A percentile compares a stretch with the other conserved stretches of the same genome.
These are phyloP conservation scores for Escallonia herrerae DNA, from an alignment of 129 eudicot species.

Conservation along the genomic window DNA sequence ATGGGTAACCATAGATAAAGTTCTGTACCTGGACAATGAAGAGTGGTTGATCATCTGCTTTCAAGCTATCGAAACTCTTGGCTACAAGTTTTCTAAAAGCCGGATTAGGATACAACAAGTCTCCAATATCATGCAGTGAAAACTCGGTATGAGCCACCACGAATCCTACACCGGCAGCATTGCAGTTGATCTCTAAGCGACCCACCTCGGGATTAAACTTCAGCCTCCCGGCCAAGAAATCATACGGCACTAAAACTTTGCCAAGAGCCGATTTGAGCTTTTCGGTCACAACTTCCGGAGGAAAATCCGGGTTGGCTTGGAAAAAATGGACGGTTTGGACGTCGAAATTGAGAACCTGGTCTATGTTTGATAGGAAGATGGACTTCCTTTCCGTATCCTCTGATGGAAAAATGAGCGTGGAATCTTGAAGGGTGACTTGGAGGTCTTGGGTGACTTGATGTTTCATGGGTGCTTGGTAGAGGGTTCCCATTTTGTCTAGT, in stretches of 20 bases:
- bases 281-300: constrained; percentile 40
- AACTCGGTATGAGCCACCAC: constrained; percentile 58
- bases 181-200: constrained; percentile 65
- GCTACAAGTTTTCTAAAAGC: constrained; percentile 59
- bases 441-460: constrained; percentile 49
- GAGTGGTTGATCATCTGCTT: constrained; percentile 46
- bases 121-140: constrained; percentile 58
- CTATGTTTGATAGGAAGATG: constrained; percentile 76
- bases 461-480: constrained; percentile 23
- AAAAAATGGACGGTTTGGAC: constrained; percentile 80
- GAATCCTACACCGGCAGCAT: constrained; percentile 45
- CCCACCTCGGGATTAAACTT: constrained; percentile 33
- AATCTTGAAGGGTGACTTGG: constrained; percentile 48
- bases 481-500: constrained; percentile 37
- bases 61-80: constrained; percentile 33
- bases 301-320: constrained; percentile 36
- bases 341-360: constrained; percentile 65
- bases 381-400: constrained; percentile 30
- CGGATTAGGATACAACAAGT: constrained; percentile 82
- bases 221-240: constrained; percentile 74
- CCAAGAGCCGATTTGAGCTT: constrained; percentile 40
- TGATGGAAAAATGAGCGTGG: constrained; percentile 43
- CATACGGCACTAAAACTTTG: constrained; percentile 44
- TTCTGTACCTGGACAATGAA: constrained; percentile 62
- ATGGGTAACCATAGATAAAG: no score